These are phyloP conservation scores for Dictyostelium intermedium DNA, from an alignment of 78 protist species.

Conservation along the genomic window DNA sequence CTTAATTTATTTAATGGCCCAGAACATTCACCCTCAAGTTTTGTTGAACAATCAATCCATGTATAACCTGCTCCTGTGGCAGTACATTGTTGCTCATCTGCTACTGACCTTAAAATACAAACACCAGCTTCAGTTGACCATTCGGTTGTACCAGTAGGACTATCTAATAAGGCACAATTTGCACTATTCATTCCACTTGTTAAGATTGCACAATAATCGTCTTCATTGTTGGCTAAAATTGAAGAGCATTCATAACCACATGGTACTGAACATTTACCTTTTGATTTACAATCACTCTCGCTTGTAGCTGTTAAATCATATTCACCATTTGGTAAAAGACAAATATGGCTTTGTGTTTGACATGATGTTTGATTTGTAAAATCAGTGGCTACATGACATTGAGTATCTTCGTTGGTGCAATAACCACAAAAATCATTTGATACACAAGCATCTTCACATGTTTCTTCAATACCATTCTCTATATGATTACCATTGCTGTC, in stretches of 20 bases:
- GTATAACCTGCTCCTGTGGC: background rate
- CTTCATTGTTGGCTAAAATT: background rate
- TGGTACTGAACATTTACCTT: background rate
- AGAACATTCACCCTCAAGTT: background rate
- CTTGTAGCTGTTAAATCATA: background rate
- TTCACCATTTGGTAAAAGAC: background rate
- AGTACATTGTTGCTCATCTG: background rate
- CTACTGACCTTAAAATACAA: background rate
- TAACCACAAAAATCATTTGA: background rate
- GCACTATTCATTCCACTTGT: background rate
- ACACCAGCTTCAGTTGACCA: background rate
- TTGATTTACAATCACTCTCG: background rate
- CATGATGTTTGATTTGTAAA: background rate
- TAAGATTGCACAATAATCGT: background rate
- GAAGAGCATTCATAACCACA: background rate
- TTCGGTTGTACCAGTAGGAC: background rate
- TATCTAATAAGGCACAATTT: background rate
- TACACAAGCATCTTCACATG: background rate
- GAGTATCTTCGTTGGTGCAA: background rate
- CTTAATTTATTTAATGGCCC: background rate
- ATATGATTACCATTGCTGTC: background rate
- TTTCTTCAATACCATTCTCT: background rate
- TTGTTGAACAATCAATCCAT: background rate
- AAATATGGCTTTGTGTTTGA: background rate
- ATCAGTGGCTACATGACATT: background rate